Percentiles rank a stretch among this genome's conserved stretches.
Conservation (phyloP, 352 stramenopile genomes). For the Pythium biforme region DNA sequence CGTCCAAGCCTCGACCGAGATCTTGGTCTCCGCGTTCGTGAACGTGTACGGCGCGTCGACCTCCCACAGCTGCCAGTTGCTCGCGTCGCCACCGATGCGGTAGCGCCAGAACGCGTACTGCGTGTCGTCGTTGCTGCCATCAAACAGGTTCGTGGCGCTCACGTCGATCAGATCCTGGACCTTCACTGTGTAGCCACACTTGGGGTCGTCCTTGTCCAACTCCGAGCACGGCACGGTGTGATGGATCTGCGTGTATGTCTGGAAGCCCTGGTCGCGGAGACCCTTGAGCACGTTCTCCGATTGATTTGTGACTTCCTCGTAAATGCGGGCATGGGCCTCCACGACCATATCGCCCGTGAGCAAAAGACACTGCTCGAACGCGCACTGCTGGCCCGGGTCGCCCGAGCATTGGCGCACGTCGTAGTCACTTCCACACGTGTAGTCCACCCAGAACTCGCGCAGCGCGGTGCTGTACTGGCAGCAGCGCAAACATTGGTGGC, state of each 20-base stretch:
- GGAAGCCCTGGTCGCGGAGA: constrained; percentile 34
- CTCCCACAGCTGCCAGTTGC: constrained; percentile 50
- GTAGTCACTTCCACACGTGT: constrained; percentile 52
- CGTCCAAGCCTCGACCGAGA: constrained; percentile 47
- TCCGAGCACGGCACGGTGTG: constrained; percentile 47
- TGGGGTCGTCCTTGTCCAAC: constrained; percentile 13
- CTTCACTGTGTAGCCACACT: constrained; percentile 37
- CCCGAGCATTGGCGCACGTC: constrained; percentile 41
- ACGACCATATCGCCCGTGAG: constrained; percentile 52
- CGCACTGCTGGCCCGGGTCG: constrained; percentile 30
- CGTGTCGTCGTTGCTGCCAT: neutral
- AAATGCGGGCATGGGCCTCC: constrained; percentile 34
- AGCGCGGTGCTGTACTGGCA: constrained; percentile 43
- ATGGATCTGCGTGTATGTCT: constrained; percentile 64
- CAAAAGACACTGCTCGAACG: constrained; percentile 55
- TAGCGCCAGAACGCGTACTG: constrained; percentile 77
- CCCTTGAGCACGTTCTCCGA: constrained; percentile 41
- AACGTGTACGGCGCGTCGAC: constrained; percentile 35
- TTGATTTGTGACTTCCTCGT: constrained; percentile 20
- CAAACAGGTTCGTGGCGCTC: constrained; percentile 24
- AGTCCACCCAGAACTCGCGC: constrained; percentile 66
- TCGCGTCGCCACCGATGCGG: constrained; percentile 35
- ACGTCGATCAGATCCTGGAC: constrained; percentile 43
- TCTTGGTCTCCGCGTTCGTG: constrained; percentile 38
- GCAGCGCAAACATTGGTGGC: constrained; percentile 44